Conservation (phyloP, 345 rosid species). For the Firmiana major region DNA sequence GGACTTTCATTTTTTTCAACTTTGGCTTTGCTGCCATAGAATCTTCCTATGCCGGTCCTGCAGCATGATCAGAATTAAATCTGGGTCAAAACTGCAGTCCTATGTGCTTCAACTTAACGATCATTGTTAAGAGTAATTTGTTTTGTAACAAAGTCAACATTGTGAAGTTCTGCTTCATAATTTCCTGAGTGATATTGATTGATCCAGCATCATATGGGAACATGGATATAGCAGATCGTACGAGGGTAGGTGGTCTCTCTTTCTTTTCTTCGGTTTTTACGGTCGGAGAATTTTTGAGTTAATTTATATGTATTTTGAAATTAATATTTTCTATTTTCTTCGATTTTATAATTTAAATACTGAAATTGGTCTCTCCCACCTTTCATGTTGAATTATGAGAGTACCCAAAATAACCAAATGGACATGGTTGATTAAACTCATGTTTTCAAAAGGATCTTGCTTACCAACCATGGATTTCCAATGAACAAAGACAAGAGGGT, state of each 20-base stretch:
- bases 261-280: too few relatives aligned
- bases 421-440: background rate
- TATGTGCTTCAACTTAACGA: background rate
- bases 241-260: background rate
- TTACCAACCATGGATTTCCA: background rate
- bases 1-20: background rate
- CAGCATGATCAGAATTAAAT: background rate
- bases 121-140: background rate
- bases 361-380: background rate
- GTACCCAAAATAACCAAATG: background rate
- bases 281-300: too few relatives aligned
- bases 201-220: background rate
- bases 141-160: background rate
- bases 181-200: background rate
- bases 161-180: background rate
- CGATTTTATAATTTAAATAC: too few relatives aligned
- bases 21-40: background rate
- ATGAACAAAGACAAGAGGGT: slow-evolving; percentile 4
- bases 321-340: too few relatives aligned
- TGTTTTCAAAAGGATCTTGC: background rate
- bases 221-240: background rate
- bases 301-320: too few relatives aligned
- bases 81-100: background rate
- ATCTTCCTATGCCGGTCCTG: background rate
- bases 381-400: background rate